A percentile compares a stretch with the other conserved stretches of the same genome.
Conservation (phyloP, 208 protist species). For the Wallacemonas sp. region DNA sequence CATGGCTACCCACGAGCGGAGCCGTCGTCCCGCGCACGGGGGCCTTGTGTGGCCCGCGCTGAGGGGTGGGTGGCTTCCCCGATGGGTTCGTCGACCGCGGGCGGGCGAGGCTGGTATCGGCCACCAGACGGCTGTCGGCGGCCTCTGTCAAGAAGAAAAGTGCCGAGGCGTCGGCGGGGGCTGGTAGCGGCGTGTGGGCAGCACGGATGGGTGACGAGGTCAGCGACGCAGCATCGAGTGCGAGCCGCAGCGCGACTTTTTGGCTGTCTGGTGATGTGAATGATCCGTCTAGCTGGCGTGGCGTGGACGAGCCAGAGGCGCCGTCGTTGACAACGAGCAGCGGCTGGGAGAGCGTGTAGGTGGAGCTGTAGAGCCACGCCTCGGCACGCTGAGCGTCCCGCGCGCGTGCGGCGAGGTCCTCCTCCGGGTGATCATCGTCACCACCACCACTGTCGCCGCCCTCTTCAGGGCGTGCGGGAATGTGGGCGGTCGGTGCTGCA, state of each 20-base stretch:
- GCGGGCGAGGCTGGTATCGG: no score
- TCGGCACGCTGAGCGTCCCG: slow-evolving; percentile 4
- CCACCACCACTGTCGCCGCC: not conserved
- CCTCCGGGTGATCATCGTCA: not conserved
- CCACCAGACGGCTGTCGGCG: not conserved
- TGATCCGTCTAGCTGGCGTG: not conserved
- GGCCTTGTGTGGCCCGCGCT: not conserved
- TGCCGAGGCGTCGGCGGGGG: not conserved
- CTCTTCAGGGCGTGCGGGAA: not conserved
- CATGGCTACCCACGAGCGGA: not conserved
- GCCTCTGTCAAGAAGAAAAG: not conserved
- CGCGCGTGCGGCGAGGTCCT: not conserved
- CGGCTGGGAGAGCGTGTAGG: slow-evolving; percentile 18
- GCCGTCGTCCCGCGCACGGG: slow-evolving; percentile 6
- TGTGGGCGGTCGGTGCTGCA: not conserved
- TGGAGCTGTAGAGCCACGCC: slow-evolving; percentile 25
- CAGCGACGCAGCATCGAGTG: not conserved
- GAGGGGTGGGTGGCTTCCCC: not conserved
- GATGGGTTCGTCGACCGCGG: no score
- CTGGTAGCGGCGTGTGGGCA: not conserved
- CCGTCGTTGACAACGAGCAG: slow-evolving; percentile 1
- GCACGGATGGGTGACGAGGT: not conserved
- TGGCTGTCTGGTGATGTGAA: not conserved
- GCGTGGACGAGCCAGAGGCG: not conserved
- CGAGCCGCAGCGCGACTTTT: not conserved